Evolutionary conservation across 1,284 basidiomycete species (phyloP), one percentile per base, ranked within the genome.

Genomic region (Sphaerobolus stellatus): DNA sequence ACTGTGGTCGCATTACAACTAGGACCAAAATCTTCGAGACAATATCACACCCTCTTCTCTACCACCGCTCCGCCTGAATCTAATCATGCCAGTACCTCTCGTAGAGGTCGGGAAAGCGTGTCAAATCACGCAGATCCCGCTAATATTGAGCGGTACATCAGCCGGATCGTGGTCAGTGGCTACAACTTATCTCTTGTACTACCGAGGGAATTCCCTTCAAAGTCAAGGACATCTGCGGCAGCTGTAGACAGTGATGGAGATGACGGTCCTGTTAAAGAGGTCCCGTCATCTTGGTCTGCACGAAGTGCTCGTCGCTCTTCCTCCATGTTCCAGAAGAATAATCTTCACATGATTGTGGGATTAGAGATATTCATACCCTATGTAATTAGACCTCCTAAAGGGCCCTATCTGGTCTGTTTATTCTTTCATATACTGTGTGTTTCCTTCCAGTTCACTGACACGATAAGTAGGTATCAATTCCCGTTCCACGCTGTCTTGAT

Each of bases 181-280:
- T 91, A 90, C 64, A 77, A 85, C 57, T 81, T 91, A 48, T 84
- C 86, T 11, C 90, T 84, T 63, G 81, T 90, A 7, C 72, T 88
- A 5, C 89, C 88, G n/a, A 89, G 79, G 61, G 78, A 80, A 51
- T 83, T 90, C 58, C 84, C 52, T n/a, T 74, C 79, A 28, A 71
- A 52, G 28, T 51, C 43, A 20, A 57, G 48, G 24, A 31, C 48
- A 14, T 36, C 43, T n/a, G 38, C 73, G 14, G 69, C 48, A 14
- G 53, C 43, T 25, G 66, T 66, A 30, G 66, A 68, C 5, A 62
- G 58, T 16, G 58, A 70, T 45, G 66, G 66, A 8, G 70, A 70
- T 28, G 72, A 73, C 14, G 61, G 57, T n/a, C 61, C 66, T 38
- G 59, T 65, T 2, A 70, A 70, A 30, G 63, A 55, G 14, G 56